Evolutionary conservation across 164 flowering plant species (phyloP), one percentile per base, ranked within the genome.

Genomic region (Umbellularia californica): DNA sequence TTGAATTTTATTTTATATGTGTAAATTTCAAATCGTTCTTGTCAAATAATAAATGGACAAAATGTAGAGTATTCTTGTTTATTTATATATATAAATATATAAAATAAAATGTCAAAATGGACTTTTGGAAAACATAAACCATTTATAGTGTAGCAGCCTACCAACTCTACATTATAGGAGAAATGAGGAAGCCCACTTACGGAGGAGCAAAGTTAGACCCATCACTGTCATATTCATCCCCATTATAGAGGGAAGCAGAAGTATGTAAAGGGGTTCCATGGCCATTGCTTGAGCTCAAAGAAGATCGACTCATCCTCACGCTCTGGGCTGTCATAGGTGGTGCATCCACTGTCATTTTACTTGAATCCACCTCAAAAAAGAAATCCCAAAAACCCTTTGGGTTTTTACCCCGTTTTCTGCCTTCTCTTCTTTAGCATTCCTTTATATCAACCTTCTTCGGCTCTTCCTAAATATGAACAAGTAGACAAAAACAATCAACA

Each of bases 151-250:
- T 23, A 60, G n/a, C 64, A 60, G 17, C 23, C 9, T 20, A 58
- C 1, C 62, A 58, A 41, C 47, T 9, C 47, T 9, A 9, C 11
- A 41, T 41, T 9, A 41, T 41, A 41, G 10, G 47, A 41, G 10
- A 41, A 41, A 41, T 41, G 47, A 41, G 47, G 17, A 24, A 65
- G 63, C 30, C 77, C 58, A 82, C 95, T 85, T 80, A 95, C 99
- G 86, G 87, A 28, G 94, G 92, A 30, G 92, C 92, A 71, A 88
- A 92, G 76, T 87, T 88, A 75, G 97, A 90, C 76, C 97, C 89
- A 82, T 93, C 97, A 75, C 94, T 90, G 70, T 93, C 97, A 73
- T 93, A 95, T 22, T 82, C 99, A 73, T 93, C 98, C 5, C 88
- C 95, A 84, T 88, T 89, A 28, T 90, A 81, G 65, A 79, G 12